Evolutionary conservation across 1,284 basidiomycete genomes (phyloP), one percentile per base, ranked within the genome.

Genomic region (Apiotrichum gamsii): DNA sequence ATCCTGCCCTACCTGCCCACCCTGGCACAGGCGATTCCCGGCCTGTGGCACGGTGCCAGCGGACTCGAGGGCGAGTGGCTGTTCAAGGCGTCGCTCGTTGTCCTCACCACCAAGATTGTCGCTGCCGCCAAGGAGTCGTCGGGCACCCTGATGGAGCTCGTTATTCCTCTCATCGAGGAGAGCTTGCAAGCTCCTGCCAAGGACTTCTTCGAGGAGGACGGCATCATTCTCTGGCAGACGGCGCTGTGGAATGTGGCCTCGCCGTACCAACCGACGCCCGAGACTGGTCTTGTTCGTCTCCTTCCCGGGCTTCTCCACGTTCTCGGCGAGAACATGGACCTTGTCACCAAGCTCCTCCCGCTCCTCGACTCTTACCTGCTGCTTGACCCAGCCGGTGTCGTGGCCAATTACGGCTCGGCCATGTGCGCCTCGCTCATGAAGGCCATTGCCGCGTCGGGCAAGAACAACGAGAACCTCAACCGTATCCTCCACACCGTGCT

Each of bases 361-460:
- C 78, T 93, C 31, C 61, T 88, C n/a, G 85, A 90, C 64, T 86
- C 86, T 2, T 93, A 91, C 67, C 72, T 87, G 46, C 67, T 93
- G 9, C 75, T 89, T 5, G 85, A 88, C 64, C 81, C 81, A 0
- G 49, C 70, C n/a, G 69, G 75, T 6, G 73, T 93, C 41, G 67
- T 87, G 30, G 80, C 63, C 60, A 49, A 45, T 18, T 60, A 59
- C 42, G 69, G 68, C 13, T 23, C 47, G 5, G 41, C 41, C 6
- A 52, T 70, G 33, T 62, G 63, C 49, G 43, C 55, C 20, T 51
- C 69, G 6, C 53, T 70, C 3, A 42, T 57, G 18, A 57, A 62
- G 39, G 61, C 67, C 9, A 49, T 72, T 19, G 32, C 44, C 5
- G 43, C 56, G 1, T 59, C 61, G 15, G 62, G 58, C 21, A 53